A percentile compares a stretch with the other conserved stretches of the same genome.
Conservation (phyloP, 805 yeast species). For the Candida rishiriensis region DNA sequence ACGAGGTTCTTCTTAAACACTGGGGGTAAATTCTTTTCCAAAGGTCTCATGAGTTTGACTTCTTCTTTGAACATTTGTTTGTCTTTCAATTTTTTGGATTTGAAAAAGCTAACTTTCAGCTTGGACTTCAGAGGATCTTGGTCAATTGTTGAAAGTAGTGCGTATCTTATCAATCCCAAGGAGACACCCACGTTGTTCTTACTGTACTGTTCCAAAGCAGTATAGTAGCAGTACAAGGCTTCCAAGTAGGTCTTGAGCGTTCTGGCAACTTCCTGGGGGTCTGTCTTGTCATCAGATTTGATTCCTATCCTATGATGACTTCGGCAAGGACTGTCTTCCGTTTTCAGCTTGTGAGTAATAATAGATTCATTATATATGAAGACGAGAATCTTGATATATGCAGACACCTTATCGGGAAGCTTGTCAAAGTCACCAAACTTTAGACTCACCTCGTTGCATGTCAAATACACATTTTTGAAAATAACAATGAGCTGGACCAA, state of each 20-base stretch:
- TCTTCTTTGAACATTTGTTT: constrained; percentile 18
- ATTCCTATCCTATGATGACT: not conserved
- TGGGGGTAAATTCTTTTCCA: constrained; percentile 11
- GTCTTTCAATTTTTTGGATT: constrained; percentile 13
- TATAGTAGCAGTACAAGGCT: constrained; percentile 22
- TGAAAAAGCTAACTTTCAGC: constrained; percentile 14
- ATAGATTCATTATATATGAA: constrained; percentile 20
- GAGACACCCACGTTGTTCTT: constrained; percentile 22
- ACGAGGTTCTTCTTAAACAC: constrained; percentile 16
- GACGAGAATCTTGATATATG: constrained; percentile 18
- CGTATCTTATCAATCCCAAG: constrained; percentile 23
- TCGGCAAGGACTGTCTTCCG: not conserved
- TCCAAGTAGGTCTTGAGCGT: constrained; percentile 12
- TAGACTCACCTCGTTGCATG: constrained; percentile 15
- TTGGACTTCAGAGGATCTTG: constrained; percentile 23
- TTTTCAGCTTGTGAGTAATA: constrained; percentile 4
- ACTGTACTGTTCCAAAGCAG: constrained; percentile 21
- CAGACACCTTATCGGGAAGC: constrained; percentile 18
- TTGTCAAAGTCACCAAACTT: constrained; percentile 23
- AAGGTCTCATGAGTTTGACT: constrained; percentile 10
- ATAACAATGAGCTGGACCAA: constrained; percentile 21
- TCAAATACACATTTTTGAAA: constrained; percentile 18
- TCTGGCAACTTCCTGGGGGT: not conserved
- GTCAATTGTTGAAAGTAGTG: constrained; percentile 20
- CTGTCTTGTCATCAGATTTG: not conserved